phyloP scores from a whole-genome alignment of 176 grass and related monocot genomes.

The Aegilops longissima region DNA sequence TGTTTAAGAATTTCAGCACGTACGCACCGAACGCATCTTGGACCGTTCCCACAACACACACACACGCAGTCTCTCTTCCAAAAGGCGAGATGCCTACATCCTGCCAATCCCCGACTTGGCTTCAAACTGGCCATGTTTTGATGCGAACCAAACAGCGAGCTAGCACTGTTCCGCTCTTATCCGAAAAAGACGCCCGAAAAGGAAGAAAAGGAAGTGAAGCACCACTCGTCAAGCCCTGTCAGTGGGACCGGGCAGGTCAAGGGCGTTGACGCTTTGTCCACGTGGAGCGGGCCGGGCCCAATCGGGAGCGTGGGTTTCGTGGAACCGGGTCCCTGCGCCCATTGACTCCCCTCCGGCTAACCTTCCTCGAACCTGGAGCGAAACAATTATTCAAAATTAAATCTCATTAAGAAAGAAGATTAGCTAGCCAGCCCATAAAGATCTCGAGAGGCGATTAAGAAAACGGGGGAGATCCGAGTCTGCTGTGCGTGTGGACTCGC shows the following conservation, averaged over 20 bases:
- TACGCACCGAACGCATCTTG: background rate
- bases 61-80: background rate
- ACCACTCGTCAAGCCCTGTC: background rate
- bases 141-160: background rate
- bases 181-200: constrained; percentile 6
- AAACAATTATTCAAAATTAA: background rate
- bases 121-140: background rate
- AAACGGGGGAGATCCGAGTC: constrained; percentile 21
- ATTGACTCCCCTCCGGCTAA: background rate
- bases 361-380: background rate
- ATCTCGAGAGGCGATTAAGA: background rate
- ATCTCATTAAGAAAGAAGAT: background rate
- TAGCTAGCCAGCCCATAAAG: background rate
- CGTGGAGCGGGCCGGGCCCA: constrained; percentile 55
- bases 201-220: background rate
- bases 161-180: background rate
- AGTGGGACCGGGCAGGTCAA: constrained; percentile 31
- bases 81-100: background rate
- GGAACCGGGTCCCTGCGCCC: constrained; percentile 18
- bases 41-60: constrained; percentile 18
- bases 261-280: constrained; percentile 53
- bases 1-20: background rate
- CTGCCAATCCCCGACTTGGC: background rate
- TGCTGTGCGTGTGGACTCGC: background rate
- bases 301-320: constrained; percentile 44